Percentiles rank a stretch among this genome's conserved stretches.
Conservation (phyloP, 2,329 filamentous ascomycete genomes). For the Epichloe scottii region DNA sequence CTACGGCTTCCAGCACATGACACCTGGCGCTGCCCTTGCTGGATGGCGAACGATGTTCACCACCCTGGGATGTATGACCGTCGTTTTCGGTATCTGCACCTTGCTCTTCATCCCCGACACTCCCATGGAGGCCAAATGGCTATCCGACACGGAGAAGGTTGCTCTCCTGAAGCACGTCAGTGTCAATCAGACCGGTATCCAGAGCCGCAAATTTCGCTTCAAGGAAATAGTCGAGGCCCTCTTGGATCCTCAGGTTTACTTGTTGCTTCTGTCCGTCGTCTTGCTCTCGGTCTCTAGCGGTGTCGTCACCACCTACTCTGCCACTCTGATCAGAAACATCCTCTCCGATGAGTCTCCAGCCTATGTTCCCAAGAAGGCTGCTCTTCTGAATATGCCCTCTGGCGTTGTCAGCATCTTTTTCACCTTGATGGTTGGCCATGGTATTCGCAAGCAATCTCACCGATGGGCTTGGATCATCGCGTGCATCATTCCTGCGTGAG, state of each 20-base stretch:
- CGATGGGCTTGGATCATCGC: slow-evolving; percentile 37
- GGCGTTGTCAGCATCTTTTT: slow-evolving; percentile 40
- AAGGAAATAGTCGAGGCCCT: slow-evolving; percentile 40
- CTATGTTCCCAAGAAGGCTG: slow-evolving; percentile 26
- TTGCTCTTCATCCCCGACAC: slow-evolving; percentile 25
- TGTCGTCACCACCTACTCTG: slow-evolving; percentile 41
- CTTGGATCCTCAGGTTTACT: slow-evolving; percentile 37
- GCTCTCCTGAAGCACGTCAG: slow-evolving; percentile 39
- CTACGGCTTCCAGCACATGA: slow-evolving; percentile 43
- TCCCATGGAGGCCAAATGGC: slow-evolving; percentile 33
- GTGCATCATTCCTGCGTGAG: slow-evolving; percentile 35
- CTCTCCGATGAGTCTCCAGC: slow-evolving; percentile 22
- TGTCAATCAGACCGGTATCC: slow-evolving; percentile 45
- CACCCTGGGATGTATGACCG: slow-evolving; percentile 43
- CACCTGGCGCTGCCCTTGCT: slow-evolving; percentile 37
- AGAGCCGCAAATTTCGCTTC: slow-evolving; percentile 38
- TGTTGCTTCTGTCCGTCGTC: slow-evolving; percentile 35
- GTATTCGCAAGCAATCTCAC: slow-evolving; percentile 32
- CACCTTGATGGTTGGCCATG: slow-evolving; percentile 34
- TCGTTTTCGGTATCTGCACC: slow-evolving; percentile 19
- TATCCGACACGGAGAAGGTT: slow-evolving; percentile 36
- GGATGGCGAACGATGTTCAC: slow-evolving; percentile 63
- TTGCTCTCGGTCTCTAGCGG: slow-evolving; percentile 39
- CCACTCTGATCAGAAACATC: slow-evolving; percentile 37
- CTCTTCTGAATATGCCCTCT: slow-evolving; percentile 42